Evolutionary conservation across 1,284 basidiomycete genomes (phyloP).

Genomic region (Cryptococcus sp.): DNA sequence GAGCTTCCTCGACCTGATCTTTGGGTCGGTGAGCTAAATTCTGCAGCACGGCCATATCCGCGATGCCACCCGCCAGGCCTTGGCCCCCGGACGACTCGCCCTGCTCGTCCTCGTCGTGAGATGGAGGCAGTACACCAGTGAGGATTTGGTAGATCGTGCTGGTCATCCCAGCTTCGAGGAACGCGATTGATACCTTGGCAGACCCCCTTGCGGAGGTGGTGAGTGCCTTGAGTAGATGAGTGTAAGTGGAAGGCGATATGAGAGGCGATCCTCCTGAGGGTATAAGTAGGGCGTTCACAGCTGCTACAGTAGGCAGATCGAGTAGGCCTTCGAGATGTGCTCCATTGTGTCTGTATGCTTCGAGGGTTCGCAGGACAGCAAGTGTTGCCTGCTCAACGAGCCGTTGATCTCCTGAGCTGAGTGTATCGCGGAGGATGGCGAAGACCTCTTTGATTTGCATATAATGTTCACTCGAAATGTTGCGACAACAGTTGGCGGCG

Average conservation of each 20-base stretch:
- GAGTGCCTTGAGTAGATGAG: conserved; percentile 79
- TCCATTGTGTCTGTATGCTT: conserved; percentile 80
- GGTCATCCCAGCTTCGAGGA: conserved; percentile 87
- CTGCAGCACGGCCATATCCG: conserved; percentile 97
- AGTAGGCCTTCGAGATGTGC: conserved; percentile 84
- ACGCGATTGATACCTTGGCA: conserved; percentile 76
- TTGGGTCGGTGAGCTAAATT: conserved; percentile 94
- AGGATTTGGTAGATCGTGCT: conserved; percentile 89
- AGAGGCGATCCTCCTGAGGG: conserved; percentile 83
- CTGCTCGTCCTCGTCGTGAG: conserved; percentile 62
- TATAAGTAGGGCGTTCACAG: conserved; percentile 78
- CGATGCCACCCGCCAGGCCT: conserved; percentile 77
- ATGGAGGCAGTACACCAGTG: conserved; percentile 81
- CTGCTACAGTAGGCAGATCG: conserved; percentile 75
- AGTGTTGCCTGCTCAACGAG: conserved; percentile 91
- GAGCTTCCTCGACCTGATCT: conserved; percentile 90
- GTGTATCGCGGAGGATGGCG: conserved; percentile 86
- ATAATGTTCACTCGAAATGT: conserved; percentile 82
- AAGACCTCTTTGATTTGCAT: conserved; percentile 83
- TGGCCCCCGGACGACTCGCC: conserved; percentile 63
- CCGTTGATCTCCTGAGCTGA: conserved; percentile 86
- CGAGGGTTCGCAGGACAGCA: conserved; percentile 87
- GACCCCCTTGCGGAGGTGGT: conserved; percentile 82
- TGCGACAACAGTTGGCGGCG: conserved; percentile 91
- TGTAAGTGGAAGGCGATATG: conserved; percentile 82